These are phyloP conservation scores for Colletotrichum musae DNA, from an alignment of 2,329 filamentous ascomycete species.

Conservation along the genomic window DNA sequence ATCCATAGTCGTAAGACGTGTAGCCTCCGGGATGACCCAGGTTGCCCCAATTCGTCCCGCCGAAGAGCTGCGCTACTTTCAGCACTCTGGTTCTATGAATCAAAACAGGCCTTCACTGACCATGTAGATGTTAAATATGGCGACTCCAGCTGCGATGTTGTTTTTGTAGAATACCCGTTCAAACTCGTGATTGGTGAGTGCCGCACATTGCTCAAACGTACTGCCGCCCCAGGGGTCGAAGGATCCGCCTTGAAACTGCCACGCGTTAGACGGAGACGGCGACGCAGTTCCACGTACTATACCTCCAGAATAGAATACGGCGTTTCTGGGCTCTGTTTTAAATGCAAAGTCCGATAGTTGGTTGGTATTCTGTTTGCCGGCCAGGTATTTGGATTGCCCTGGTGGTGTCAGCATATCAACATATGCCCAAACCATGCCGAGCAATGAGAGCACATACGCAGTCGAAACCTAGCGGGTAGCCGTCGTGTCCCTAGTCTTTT, in stretches of 20 bases:
- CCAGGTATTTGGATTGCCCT: conserved; percentile 62
- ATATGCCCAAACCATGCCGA: too few relatives aligned
- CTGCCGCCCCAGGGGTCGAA: conserved; percentile 83
- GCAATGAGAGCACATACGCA: conserved; percentile 56
- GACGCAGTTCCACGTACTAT: conserved; percentile 43
- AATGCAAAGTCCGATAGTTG: conserved; percentile 59
- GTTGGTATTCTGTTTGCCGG: conserved; percentile 49
- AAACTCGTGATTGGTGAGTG: conserved; percentile 80
- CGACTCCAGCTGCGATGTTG: conserved; percentile 74
- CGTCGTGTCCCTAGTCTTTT: conserved; percentile 61
- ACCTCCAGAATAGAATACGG: conserved; percentile 73
- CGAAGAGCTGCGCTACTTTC: conserved; percentile 65
- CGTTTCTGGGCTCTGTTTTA: conserved; percentile 71
- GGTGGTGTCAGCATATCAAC: background rate
- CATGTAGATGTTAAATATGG: conserved; percentile 84
- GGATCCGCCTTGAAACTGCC: conserved; percentile 77
- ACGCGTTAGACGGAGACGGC: background rate
- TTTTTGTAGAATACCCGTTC: conserved; percentile 87
- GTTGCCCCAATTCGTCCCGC: conserved; percentile 89
- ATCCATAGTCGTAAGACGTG: conserved; percentile 70
- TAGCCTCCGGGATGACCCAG: conserved; percentile 78
- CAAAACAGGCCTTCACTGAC: conserved; percentile 51
- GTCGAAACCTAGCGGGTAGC: conserved; percentile 73
- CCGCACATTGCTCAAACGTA: conserved; percentile 77
- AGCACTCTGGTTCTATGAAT: background rate